Percentiles rank a stretch among this genome's conserved stretches.
phyloP scores from a whole-genome alignment of 1,284 basidiomycete species.

The Irpex rosettiformis region DNA sequence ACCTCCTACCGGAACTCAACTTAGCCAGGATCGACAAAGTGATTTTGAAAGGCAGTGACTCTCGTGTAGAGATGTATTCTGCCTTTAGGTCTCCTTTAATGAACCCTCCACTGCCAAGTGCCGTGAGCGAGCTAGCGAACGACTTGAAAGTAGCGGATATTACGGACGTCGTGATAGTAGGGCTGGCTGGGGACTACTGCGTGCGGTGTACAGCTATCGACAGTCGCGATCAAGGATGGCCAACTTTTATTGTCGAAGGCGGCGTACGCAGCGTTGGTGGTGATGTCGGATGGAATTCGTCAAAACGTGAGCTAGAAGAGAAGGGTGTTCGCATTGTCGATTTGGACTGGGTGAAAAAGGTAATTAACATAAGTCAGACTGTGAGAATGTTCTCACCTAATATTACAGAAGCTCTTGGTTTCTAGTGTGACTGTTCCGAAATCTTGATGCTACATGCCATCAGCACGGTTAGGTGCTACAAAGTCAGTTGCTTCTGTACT shows the following conservation, averaged over 20 bases:
- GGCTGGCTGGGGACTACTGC: conserved; percentile 65
- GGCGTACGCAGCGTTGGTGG: conserved; percentile 33
- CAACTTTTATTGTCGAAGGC: conserved; percentile 35
- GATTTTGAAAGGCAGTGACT: conserved; percentile 32
- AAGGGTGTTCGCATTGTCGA: conserved; percentile 25
- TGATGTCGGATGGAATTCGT: conserved; percentile 22
- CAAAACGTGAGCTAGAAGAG: conserved; percentile 21
- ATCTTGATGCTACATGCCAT: no score
- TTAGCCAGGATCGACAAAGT: conserved; percentile 28
- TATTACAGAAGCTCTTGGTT: background rate
- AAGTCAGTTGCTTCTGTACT: no score
- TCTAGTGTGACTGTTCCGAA: background rate
- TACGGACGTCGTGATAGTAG: conserved; percentile 46
- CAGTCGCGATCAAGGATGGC: conserved; percentile 39
- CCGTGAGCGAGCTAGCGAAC: conserved; percentile 31
- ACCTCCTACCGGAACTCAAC: conserved; percentile 37
- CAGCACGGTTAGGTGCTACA: no score
- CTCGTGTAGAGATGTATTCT: conserved; percentile 53
- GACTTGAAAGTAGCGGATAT: conserved; percentile 35
- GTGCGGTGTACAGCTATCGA: conserved; percentile 43
- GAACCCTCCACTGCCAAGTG: conserved; percentile 29
- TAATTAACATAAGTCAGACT: conserved; percentile 5
- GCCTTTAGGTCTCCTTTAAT: conserved; percentile 37
- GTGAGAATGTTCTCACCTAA: background rate
- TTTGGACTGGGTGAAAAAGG: conserved; percentile 23